phyloP scores from a whole-genome alignment of 768 basidiomycete species.

The Rhizopogon sp. region DNA sequence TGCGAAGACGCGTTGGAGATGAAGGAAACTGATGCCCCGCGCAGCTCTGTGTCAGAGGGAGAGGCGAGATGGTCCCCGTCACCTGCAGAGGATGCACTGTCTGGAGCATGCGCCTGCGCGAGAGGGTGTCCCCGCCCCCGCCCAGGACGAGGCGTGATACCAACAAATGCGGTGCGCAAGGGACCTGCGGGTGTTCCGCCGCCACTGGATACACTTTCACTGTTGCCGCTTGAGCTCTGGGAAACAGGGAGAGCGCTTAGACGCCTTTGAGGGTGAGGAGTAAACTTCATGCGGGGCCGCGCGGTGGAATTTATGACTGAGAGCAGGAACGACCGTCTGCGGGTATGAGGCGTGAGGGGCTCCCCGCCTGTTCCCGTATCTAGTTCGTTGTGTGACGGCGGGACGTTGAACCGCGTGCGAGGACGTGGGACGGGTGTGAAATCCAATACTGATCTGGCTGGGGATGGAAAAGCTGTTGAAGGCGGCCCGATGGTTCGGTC shows the following conservation, averaged over 20 bases:
- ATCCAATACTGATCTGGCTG: conserved; percentile 41
- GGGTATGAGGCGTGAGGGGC: conserved; percentile 62
- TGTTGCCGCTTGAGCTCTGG: conserved; percentile 24
- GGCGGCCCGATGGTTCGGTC: conserved; percentile 23
- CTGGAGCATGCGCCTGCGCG: conserved; percentile 43
- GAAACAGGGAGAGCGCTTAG: conserved; percentile 60
- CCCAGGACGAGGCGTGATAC: conserved; percentile 59
- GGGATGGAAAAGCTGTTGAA: conserved; percentile 47
- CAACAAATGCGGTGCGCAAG: conserved; percentile 53
- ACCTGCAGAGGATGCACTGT: conserved; percentile 31
- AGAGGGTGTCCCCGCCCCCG: conserved; percentile 52
- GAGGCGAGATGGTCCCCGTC: conserved; percentile 21
- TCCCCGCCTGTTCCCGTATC: conserved; percentile 27
- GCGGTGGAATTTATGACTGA: conserved; percentile 80
- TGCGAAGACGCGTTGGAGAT: conserved; percentile 85
- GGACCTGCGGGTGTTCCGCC: conserved; percentile 28
- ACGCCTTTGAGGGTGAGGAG: conserved; percentile 45
- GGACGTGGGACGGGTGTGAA: conserved; percentile 64
- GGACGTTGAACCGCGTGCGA: conserved; percentile 57
- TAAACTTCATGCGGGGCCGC: conserved; percentile 55
- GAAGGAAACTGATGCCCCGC: conserved; percentile 57
- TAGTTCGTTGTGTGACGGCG: conserved; percentile 38
- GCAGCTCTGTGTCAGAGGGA: conserved; percentile 39
- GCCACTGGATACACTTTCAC: conserved; percentile 28
- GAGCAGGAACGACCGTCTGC: conserved; percentile 77